Percentiles rank a stretch among this genome's conserved stretches.
Evolutionary conservation across 768 basidiomycete species (phyloP).

Genomic region (Hebeloma cylindrosporum): DNA sequence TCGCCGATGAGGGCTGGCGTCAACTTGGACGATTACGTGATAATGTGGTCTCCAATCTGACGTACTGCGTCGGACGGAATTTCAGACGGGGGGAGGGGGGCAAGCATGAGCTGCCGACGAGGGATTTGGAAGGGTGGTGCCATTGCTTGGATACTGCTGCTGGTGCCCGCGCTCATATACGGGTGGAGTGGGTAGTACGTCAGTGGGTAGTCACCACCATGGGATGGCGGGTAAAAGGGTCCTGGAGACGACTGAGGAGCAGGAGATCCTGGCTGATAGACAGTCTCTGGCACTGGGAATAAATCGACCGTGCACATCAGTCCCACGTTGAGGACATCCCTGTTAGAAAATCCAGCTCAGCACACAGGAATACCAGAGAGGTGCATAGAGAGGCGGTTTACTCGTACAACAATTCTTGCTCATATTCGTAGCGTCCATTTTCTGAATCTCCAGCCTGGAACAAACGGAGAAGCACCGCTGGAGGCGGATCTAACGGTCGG

Average conservation of each 20-base stretch:
- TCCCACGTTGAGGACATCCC: slow-evolving; percentile 55
- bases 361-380: slow-evolving; percentile 4
- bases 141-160: slow-evolving; percentile 18
- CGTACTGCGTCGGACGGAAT: slow-evolving; percentile 32
- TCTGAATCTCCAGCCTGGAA: slow-evolving; percentile 45
- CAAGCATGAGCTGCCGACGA: slow-evolving; percentile 37
- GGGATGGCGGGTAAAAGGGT: slow-evolving; percentile 15
- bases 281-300: slow-evolving; percentile 53
- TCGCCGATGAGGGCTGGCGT: slow-evolving; percentile 61
- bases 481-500: slow-evolving; percentile 69
- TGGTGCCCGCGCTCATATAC: slow-evolving; percentile 30
- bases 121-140: slow-evolving; percentile 37
- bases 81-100: slow-evolving; percentile 26
- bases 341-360: slow-evolving; percentile 22
- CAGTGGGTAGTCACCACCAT: slow-evolving; percentile 12
- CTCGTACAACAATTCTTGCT: slow-evolving; percentile 55
- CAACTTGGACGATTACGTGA: slow-evolving; percentile 41
- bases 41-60: slow-evolving; percentile 33
- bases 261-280: slow-evolving; percentile 19
- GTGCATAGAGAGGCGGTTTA: slow-evolving; percentile 24
- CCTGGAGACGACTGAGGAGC: slow-evolving; percentile 15
- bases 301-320: slow-evolving; percentile 73
- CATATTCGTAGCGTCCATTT: slow-evolving; percentile 37
- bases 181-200: slow-evolving; percentile 42
- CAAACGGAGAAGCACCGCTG: slow-evolving; percentile 50